Conservation (phyloP, 106 monocot species). For the Allium cepa region DNA sequence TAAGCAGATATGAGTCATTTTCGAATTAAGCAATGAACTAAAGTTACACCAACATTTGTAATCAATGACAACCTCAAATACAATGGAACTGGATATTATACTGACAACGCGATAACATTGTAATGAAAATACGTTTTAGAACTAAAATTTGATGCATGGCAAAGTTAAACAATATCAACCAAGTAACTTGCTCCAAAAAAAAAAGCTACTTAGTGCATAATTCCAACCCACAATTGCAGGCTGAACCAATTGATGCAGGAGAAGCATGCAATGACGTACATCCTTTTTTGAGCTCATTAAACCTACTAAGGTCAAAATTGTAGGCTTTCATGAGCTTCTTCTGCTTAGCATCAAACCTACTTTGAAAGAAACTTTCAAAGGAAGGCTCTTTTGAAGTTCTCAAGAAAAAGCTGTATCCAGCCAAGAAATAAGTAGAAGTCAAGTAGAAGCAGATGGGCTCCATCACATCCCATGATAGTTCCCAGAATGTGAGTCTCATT, state of each 20-base stretch:
- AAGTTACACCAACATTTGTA: too few species aligned
- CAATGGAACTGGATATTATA: too few species aligned
- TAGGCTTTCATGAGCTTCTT: constrained; percentile 17
- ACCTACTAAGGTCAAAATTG: constrained; percentile 13
- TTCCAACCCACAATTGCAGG: constrained; percentile 1
- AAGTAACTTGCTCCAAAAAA: constrained; percentile 10
- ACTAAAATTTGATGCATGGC: constrained; percentile 3
- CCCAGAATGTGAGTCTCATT: constrained; percentile 42
- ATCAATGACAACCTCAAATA: too few species aligned
- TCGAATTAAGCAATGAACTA: too few species aligned
- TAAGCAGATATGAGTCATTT: too few species aligned
- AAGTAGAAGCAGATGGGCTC: constrained; percentile 38
- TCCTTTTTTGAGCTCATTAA: constrained; percentile 11
- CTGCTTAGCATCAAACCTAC: constrained; percentile 23
- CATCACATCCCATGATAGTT: constrained; percentile 33
- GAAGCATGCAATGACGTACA: background rate
- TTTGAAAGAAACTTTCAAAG: constrained; percentile 18
- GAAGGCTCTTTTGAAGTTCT: constrained; percentile 17
- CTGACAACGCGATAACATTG: background rate
- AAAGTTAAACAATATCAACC: background rate
- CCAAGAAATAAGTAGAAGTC: constrained; percentile 16
- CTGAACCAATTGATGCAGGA: background rate
- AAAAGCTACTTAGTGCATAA: constrained; percentile 13
- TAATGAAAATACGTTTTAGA: background rate
- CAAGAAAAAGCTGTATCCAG: constrained; percentile 21